A percentile compares a stretch with the other conserved stretches of the same genome.
These are phyloP conservation scores for Serendipita sp. DNA, from an alignment of 768 basidiomycete genomes.

Conservation along the genomic window DNA sequence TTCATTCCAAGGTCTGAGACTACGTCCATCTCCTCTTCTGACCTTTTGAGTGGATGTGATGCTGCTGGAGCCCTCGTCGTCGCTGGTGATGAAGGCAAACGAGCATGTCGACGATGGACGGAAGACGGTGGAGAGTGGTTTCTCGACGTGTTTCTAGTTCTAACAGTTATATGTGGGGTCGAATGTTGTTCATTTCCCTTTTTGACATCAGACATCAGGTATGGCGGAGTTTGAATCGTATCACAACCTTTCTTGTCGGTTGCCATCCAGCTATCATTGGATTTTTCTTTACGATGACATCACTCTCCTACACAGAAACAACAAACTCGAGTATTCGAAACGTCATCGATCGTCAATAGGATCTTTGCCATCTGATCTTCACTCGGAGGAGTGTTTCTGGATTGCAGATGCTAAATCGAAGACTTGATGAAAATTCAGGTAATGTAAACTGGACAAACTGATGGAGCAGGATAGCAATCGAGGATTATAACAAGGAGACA, in stretches of 20 bases:
- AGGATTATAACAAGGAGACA: no score
- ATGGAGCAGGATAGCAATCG: no score
- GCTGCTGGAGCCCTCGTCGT: neutral
- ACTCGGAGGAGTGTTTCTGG: no score
- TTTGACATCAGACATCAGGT: neutral
- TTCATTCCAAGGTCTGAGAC: neutral
- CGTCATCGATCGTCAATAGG: no score
- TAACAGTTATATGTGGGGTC: neutral
- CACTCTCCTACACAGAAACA: no score
- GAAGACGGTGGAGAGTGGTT: neutral
- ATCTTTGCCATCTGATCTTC: no score
- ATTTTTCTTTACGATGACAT: no score
- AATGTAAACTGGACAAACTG: no score
- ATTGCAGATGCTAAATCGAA: no score
- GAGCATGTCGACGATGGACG: neutral
- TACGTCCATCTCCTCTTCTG: neutral
- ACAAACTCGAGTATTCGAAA: no score
- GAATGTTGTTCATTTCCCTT: neutral
- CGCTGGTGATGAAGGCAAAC: neutral
- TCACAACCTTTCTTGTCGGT: neutral
- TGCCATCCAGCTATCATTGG: no score
- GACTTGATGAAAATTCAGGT: no score
- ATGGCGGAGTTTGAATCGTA: neutral
- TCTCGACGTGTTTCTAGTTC: neutral
- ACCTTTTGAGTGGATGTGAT: neutral